Conservation (phyloP, 352 stramenopile genomes). For the Phytophthora multivora region DNA sequence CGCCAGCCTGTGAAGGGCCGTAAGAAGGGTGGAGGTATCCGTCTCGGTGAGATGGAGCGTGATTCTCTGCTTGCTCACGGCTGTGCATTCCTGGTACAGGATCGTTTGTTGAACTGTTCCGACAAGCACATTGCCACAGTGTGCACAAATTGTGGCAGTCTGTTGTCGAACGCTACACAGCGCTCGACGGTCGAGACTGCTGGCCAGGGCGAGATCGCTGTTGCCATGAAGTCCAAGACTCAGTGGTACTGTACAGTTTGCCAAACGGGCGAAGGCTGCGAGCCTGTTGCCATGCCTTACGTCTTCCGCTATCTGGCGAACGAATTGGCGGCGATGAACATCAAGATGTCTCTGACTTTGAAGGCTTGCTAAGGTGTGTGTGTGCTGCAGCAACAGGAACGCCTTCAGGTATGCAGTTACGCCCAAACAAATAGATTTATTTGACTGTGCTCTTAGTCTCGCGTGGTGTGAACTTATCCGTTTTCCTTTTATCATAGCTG, state of each 20-base stretch:
- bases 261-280: constrained; percentile 89
- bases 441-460: constrained; percentile 23
- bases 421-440: constrained; percentile 47
- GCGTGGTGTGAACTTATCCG: constrained; percentile 27
- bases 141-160: constrained; percentile 91
- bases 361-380: constrained; percentile 55
- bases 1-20: constrained; percentile 99
- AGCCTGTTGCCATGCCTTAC: constrained; percentile 97
- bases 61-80: constrained; percentile 99
- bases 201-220: constrained; percentile 80
- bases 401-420: constrained; percentile 27
- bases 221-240: constrained; percentile 88
- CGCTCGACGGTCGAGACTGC: constrained; percentile 80
- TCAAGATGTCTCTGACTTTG: constrained; percentile 96
- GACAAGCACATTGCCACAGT: constrained; percentile 98
- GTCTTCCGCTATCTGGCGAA: constrained; percentile 99
- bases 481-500: constrained; percentile 12
- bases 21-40: constrained; percentile 99
- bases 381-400: constrained; percentile 1
- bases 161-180: constrained; percentile 90
- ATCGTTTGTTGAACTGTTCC: constrained; percentile 98
- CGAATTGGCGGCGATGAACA: constrained; percentile 99
- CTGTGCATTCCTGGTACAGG: constrained; percentile 95
- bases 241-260: constrained; percentile 89
- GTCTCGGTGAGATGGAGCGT: constrained; percentile 99